A percentile compares a stretch with the other conserved stretches of the same genome.
phyloP scores from a whole-genome alignment of 495 filamentous ascomycete genomes.

The Oidiodendron maius region DNA sequence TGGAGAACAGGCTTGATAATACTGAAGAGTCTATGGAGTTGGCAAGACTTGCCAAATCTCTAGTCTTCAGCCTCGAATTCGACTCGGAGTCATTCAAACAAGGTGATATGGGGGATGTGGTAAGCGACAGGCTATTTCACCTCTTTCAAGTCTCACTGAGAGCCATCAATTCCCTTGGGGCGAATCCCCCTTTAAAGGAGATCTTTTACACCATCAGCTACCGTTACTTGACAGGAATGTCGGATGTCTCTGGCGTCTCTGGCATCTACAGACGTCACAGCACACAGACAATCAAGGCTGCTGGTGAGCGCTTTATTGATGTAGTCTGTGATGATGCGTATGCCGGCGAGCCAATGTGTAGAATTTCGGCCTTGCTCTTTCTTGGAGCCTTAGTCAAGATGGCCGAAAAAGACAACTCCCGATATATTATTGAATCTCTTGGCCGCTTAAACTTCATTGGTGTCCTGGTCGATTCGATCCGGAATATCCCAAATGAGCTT shows the following conservation, averaged over 20 bases:
- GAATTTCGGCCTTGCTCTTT: constrained; percentile 72
- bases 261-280: constrained; percentile 44
- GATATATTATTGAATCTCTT: constrained; percentile 69
- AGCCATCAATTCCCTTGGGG: constrained; percentile 64
- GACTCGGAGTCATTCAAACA: constrained; percentile 35
- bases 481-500: constrained; percentile 61
- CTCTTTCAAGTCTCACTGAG: constrained; percentile 79
- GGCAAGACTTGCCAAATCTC: constrained; percentile 66
- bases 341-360: constrained; percentile 70
- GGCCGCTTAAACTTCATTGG: constrained; percentile 83
- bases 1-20: constrained; percentile 65
- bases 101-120: constrained; percentile 58
- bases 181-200: constrained; percentile 66
- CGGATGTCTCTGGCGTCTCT: constrained; percentile 36
- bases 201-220: constrained; percentile 85
- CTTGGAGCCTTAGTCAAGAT: constrained; percentile 66
- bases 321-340: constrained; percentile 92
- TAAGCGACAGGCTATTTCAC: constrained; percentile 84
- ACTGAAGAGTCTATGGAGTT: constrained; percentile 63
- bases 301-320: constrained; percentile 75
- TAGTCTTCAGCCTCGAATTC: constrained; percentile 70
- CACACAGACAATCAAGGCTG: constrained; percentile 66
- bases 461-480: constrained; percentile 79
- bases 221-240: constrained; percentile 71
- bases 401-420: constrained; percentile 56